A percentile compares a stretch with the other conserved stretches of the same genome.
These are phyloP conservation scores for Lanmaoa pseudosensibilis DNA, from an alignment of 768 basidiomycete species.

Conservation along the genomic window DNA sequence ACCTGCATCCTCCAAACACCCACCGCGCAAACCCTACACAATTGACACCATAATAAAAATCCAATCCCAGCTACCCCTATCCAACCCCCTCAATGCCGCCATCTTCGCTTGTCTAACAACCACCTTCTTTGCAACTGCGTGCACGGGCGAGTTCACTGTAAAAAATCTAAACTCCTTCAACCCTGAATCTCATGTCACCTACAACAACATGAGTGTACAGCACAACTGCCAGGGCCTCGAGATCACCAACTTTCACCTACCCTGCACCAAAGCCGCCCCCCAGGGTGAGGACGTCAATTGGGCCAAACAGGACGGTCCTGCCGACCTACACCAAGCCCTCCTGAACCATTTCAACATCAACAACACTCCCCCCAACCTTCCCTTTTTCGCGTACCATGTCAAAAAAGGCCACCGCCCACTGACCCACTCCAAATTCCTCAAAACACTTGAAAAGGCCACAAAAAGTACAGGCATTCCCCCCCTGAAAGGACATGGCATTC, in stretches of 20 bases:
- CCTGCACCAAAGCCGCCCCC: conserved; percentile 9
- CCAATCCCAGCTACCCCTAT: neutral
- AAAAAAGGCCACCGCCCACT: conserved; percentile 19
- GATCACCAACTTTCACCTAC: conserved; percentile 13
- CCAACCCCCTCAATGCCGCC: conserved; percentile 34
- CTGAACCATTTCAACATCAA: conserved; percentile 34
- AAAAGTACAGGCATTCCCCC: conserved; percentile 6
- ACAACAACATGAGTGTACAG: conserved; percentile 10
- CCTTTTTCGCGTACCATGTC: conserved; percentile 33
- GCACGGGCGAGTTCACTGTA: conserved; percentile 41
- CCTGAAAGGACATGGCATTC: conserved; percentile 28
- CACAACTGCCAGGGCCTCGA: conserved; percentile 26
- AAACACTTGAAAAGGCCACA: conserved; percentile 9
- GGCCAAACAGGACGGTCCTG: conserved; percentile 27
- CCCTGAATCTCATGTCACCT: conserved; percentile 30
- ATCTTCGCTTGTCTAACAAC: conserved; percentile 40
- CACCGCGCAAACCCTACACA: conserved; percentile 10
- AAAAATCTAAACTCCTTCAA: conserved; percentile 33
- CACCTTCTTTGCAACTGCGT: conserved; percentile 35
- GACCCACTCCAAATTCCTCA: conserved; percentile 28
- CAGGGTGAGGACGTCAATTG: conserved; percentile 37
- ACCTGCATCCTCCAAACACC: conserved; percentile 15
- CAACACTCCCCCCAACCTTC: conserved; percentile 18
- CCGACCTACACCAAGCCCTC: conserved; percentile 29
- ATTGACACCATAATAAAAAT: conserved; percentile 6